Conservation (phyloP, 148 eudicot genomes). For the Simmondsia chinensis region DNA sequence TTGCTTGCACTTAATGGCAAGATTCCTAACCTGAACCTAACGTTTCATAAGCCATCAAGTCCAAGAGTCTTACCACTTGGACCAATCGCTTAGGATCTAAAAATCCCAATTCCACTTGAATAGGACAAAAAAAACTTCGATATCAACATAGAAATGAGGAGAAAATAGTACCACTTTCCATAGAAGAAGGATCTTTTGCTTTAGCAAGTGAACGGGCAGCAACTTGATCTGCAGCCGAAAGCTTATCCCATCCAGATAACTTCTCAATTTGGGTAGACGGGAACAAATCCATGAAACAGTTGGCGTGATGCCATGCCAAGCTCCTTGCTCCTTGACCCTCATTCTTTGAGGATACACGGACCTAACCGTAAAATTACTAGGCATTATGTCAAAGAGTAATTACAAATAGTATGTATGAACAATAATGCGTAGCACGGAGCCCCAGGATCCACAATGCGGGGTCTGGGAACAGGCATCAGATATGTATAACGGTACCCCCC, state of each 20-base stretch:
- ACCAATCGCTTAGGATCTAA: too few species aligned
- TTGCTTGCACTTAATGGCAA: too few species aligned
- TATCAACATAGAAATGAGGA: background rate
- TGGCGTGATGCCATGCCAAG: constrained; percentile 88
- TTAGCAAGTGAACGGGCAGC: constrained; percentile 36
- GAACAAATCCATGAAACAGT: constrained; percentile 49
- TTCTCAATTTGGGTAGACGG: constrained; percentile 51
- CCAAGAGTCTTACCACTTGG: too few species aligned
- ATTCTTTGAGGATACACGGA: constrained; percentile 80
- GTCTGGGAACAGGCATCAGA: too few species aligned
- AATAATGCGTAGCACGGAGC: too few species aligned
- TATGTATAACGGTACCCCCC: too few species aligned
- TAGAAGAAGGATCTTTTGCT: constrained; percentile 41
- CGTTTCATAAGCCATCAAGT: too few species aligned
- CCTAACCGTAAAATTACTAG: constrained; percentile 25
- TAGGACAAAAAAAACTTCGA: background rate
- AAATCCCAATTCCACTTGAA: background rate
- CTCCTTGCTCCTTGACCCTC: constrained; percentile 68
- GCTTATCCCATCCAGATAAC: constrained; percentile 63
- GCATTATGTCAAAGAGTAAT: too few species aligned
- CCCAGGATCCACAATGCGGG: too few species aligned
- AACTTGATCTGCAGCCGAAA: constrained; percentile 56
- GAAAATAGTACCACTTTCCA: constrained; percentile 21
- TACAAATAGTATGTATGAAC: too few species aligned
- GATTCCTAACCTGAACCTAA: too few species aligned